These are phyloP conservation scores for Tulasnella sp. DNA, from an alignment of 768 basidiomycete species.

Conservation along the genomic window DNA sequence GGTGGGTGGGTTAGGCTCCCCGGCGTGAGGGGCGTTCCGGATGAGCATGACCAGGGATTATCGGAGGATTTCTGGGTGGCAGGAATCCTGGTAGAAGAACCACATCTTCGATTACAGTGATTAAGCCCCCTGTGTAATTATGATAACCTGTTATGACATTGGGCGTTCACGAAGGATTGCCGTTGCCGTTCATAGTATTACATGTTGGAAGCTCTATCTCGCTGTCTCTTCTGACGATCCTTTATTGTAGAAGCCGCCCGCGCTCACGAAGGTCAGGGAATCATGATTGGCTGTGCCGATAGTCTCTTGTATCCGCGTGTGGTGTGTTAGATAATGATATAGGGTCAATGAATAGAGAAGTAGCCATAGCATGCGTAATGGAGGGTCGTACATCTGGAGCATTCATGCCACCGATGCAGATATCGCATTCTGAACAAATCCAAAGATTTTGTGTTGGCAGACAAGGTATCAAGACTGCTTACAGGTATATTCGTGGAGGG, in stretches of 20 bases:
- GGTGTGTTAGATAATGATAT: not conserved
- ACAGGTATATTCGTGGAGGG: too few species aligned
- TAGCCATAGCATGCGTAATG: not conserved
- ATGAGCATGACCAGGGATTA: constrained; percentile 2
- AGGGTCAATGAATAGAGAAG: not conserved
- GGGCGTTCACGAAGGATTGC: not conserved
- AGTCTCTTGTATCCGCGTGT: not conserved
- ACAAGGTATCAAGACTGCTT: too few species aligned
- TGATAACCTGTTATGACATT: not conserved
- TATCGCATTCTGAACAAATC: too few species aligned
- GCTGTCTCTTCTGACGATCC: not conserved
- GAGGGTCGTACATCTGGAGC: too few species aligned
- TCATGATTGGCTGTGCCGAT: not conserved
- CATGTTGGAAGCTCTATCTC: not conserved
- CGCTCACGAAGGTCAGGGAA: not conserved
- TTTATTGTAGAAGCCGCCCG: not conserved
- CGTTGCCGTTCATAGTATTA: not conserved
- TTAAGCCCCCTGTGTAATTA: not conserved
- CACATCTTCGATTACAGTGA: not conserved
- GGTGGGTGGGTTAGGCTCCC: constrained; percentile 8
- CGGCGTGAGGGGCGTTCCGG: not conserved
- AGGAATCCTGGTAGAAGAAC: constrained; percentile 7
- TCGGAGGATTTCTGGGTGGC: constrained; percentile 2
- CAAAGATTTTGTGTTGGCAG: too few species aligned
- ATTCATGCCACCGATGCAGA: too few species aligned